These are phyloP conservation scores for Mycotypha africana DNA, from an alignment of 371 early-diverging fungal genomes.

Conservation along the genomic window DNA sequence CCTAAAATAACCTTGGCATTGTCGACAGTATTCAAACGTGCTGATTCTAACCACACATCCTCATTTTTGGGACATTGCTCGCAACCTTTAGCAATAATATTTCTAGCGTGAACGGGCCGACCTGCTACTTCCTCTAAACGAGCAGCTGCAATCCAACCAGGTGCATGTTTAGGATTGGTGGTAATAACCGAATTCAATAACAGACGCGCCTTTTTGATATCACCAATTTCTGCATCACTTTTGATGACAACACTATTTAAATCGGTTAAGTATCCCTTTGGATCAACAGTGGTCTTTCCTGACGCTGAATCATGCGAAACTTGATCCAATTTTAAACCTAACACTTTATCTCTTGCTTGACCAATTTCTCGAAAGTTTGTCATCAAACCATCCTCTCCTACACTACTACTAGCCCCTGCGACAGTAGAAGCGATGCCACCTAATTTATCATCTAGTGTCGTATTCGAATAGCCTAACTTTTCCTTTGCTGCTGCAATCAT, in stretches of 20 bases:
- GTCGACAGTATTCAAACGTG: slow-evolving; percentile 77
- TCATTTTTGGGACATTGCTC: slow-evolving; percentile 91
- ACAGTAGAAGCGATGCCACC: slow-evolving; percentile 47
- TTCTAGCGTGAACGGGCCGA: slow-evolving; percentile 77
- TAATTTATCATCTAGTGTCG: slow-evolving; percentile 51
- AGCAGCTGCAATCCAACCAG: slow-evolving; percentile 98
- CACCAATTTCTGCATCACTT: slow-evolving; percentile 88
- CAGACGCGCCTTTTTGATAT: slow-evolving; percentile 88
- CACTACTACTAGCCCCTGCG: slow-evolving; percentile 9
- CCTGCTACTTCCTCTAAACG: slow-evolving; percentile 93
- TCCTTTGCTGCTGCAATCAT: slow-evolving; percentile 65
- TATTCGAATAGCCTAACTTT: slow-evolving; percentile 42
- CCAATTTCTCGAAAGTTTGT: slow-evolving; percentile 92
- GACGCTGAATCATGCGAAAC: slow-evolving; percentile 64
- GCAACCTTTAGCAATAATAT: slow-evolving; percentile 86
- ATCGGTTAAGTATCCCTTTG: slow-evolving; percentile 93
- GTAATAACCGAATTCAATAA: slow-evolving; percentile 85
- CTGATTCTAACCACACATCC: slow-evolving; percentile 96
- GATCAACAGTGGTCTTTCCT: slow-evolving; percentile 84
- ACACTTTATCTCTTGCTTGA: slow-evolving; percentile 87
- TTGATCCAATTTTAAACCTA: slow-evolving; percentile 86
- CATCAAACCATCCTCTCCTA: slow-evolving; percentile 54
- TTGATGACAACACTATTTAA: slow-evolving; percentile 79
- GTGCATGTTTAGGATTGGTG: slow-evolving; percentile 92
- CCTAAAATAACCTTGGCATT: slow-evolving; percentile 89